Evolutionary conservation across 2,329 filamentous ascomycete species (phyloP).

Genomic region (Claviceps spartinae): DNA sequence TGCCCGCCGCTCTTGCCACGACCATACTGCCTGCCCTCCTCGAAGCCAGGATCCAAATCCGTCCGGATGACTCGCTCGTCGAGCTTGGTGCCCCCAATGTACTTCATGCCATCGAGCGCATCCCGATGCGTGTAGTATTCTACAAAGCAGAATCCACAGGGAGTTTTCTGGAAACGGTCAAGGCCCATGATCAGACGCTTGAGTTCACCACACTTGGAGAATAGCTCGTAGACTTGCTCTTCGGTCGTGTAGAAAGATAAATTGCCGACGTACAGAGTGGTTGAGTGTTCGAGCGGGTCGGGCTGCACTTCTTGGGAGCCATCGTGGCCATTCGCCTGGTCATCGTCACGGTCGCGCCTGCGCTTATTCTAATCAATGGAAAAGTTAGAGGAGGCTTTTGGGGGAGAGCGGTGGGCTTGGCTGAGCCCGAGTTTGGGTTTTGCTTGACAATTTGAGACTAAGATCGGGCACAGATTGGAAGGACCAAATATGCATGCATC

Average conservation of each 20-base stretch:
- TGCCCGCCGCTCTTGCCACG: slow-evolving; percentile 92
- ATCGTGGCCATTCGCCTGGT: slow-evolving; percentile 25
- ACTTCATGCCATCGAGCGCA: slow-evolving; percentile 96
- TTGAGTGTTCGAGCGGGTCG: slow-evolving; percentile 73
- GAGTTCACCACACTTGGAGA: slow-evolving; percentile 93
- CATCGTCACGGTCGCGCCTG: slow-evolving; percentile 48
- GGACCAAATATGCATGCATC: neutral
- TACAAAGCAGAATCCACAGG: slow-evolving; percentile 98
- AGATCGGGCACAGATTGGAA: too few relatives aligned
- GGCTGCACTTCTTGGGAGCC: slow-evolving; percentile 31
- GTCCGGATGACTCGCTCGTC: slow-evolving; percentile 95
- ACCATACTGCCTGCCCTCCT: slow-evolving; percentile 91
- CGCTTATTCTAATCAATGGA: slow-evolving; percentile 49
- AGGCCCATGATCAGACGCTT: slow-evolving; percentile 97
- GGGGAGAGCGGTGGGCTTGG: neutral
- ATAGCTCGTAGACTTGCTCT: slow-evolving; percentile 96
- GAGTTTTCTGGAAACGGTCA: slow-evolving; percentile 92
- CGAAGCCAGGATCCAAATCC: slow-evolving; percentile 88
- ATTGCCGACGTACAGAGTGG: slow-evolving; percentile 95
- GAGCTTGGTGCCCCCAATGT: slow-evolving; percentile 92
- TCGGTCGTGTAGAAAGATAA: slow-evolving; percentile 98
- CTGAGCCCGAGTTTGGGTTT: neutral
- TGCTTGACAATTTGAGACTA: neutral
- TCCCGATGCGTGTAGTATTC: slow-evolving; percentile 98
- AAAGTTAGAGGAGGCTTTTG: neutral